These are phyloP conservation scores for Pseudogymnoascus sp. DNA, from an alignment of 2,329 filamentous ascomycete genomes.

Conservation along the genomic window DNA sequence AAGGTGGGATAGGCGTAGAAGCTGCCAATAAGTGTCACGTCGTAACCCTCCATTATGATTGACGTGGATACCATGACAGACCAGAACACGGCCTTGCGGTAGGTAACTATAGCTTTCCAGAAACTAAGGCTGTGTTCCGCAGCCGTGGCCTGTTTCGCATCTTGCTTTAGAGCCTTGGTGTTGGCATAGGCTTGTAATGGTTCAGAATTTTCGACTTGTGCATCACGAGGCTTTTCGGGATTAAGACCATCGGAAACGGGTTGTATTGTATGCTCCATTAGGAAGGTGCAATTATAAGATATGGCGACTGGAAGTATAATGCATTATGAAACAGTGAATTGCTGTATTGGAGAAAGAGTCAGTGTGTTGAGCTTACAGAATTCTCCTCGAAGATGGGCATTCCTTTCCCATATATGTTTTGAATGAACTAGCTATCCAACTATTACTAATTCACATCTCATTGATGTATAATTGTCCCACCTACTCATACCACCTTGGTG, in stretches of 20 bases:
- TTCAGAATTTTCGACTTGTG: neutral
- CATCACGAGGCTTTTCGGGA: neutral
- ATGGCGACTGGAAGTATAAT: neutral
- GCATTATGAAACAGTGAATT: neutral
- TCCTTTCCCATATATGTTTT: neutral
- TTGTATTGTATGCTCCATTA: neutral
- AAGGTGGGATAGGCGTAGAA: constrained; percentile 29
- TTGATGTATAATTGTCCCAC: neutral
- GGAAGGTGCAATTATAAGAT: neutral
- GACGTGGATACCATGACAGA: constrained; percentile 31
- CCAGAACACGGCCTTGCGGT: constrained; percentile 42
- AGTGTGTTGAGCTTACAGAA: neutral
- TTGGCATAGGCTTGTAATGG: neutral
- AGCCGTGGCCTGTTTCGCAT: constrained; percentile 7
- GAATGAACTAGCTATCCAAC: neutral
- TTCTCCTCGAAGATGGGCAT: neutral
- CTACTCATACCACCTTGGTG: neutral
- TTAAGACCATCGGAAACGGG: neutral
- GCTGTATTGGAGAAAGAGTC: neutral
- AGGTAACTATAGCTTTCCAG: constrained; percentile 40
- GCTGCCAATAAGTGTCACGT: constrained; percentile 29
- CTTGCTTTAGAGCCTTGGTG: neutral
- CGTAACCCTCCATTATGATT: constrained; percentile 35
- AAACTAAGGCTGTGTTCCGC: constrained; percentile 42
- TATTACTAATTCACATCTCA: neutral